Conservation (phyloP, 225 moss, liverwort and hornwort species). For the Antitrichia curtipendula region DNA sequence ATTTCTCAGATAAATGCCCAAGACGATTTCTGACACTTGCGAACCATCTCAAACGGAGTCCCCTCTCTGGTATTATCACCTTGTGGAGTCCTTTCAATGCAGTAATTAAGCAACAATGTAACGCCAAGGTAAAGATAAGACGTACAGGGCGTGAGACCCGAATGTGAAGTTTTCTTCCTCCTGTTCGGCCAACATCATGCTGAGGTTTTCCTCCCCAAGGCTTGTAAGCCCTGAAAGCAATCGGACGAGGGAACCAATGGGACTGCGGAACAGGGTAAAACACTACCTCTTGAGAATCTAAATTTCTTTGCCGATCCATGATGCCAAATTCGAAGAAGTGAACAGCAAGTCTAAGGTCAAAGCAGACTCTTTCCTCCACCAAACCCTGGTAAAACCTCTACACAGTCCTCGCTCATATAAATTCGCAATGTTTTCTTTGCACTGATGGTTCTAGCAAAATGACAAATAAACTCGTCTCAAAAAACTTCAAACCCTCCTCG, state of each 20-base stretch:
- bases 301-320: constrained; percentile 3
- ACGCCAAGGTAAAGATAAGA: not conserved
- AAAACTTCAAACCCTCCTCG: not conserved
- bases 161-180: constrained; percentile 14
- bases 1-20: not conserved
- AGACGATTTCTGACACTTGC: not conserved
- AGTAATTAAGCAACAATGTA: not conserved
- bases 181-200: constrained; percentile 1
- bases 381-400: constrained; percentile 4
- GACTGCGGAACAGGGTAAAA: constrained; percentile 23
- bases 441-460: not conserved
- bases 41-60: not conserved
- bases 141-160: constrained; percentile 50
- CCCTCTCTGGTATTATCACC: not conserved
- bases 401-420: not conserved
- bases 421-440: not conserved
- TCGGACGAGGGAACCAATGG: constrained; percentile 58
- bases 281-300: not conserved
- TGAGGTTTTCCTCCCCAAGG: not conserved
- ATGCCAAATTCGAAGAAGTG: not conserved
- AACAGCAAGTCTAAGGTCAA: not conserved
- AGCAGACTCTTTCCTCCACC: not conserved
- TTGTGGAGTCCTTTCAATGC: not conserved
- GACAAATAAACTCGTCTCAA: not conserved
- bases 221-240: constrained; percentile 30